Conservation (phyloP, 2,329 filamentous ascomycete species). For the Xylaria sp. region DNA sequence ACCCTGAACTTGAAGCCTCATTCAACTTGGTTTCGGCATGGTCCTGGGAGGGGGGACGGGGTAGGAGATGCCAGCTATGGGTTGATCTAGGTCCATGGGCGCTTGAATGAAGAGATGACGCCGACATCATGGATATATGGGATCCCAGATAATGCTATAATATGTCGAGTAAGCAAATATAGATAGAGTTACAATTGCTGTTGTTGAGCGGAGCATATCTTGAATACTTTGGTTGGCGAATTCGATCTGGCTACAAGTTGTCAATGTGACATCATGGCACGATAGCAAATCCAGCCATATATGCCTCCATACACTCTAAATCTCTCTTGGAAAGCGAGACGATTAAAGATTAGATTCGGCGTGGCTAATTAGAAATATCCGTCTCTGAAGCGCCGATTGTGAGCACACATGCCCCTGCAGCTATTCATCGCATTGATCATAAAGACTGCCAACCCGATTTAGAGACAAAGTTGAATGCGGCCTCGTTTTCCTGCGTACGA, state of each 20-base stretch:
- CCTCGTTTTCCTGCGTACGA: not conserved
- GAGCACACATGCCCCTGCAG: not conserved
- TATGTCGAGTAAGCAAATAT: not conserved
- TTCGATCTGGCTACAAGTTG: not conserved
- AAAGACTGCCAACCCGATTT: not conserved
- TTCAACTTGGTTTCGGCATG: constrained; percentile 55
- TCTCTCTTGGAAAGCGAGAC: not conserved
- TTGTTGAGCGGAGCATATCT: not conserved
- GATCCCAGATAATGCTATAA: not conserved
- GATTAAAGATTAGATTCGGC: not conserved
- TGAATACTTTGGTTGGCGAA: not conserved
- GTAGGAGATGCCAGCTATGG: constrained; percentile 59
- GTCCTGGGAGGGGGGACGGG: constrained; percentile 60
- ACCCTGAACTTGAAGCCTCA: constrained; percentile 39
- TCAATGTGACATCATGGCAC: not conserved
- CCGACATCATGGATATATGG: not conserved
- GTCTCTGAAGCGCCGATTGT: not conserved
- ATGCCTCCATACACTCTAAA: not conserved
- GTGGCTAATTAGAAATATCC: not conserved
- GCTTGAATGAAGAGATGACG: constrained; percentile 20
- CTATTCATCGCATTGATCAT: not conserved
- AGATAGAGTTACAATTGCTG: not conserved
- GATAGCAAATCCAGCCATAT: not conserved
- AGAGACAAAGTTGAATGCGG: not conserved
- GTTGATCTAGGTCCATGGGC: constrained; percentile 39